A percentile compares a stretch with the other conserved stretches of the same genome.
Conservation (phyloP, 1,284 basidiomycete genomes). For the Gastroboletus turbinatus region DNA sequence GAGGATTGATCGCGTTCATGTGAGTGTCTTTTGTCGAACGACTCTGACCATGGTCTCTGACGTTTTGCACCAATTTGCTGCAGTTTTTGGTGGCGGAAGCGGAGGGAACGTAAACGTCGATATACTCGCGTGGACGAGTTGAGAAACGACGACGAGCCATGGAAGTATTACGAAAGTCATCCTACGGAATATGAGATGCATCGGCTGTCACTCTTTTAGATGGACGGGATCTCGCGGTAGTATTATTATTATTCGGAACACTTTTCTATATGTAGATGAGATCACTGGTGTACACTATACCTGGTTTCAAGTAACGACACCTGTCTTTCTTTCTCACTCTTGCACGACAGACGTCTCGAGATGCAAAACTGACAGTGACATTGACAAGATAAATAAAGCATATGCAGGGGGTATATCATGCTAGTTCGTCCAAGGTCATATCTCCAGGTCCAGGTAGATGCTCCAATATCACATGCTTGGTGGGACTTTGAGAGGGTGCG, state of each 20-base stretch:
- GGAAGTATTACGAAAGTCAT: constrained; percentile 28
- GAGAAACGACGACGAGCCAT: constrained; percentile 33
- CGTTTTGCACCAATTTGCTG: background rate
- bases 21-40: constrained; percentile 9
- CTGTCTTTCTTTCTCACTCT: background rate
- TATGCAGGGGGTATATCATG: constrained; percentile 27
- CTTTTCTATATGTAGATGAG: background rate
- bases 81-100: constrained; percentile 34
- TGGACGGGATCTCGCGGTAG: background rate
- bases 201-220: constrained; percentile 8
- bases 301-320: background rate
- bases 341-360: background rate
- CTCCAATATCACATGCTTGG: constrained; percentile 18
- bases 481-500: constrained; percentile 17
- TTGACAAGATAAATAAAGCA: constrained; percentile 17
- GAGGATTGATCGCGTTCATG: constrained; percentile 27
- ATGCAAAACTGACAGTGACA: background rate
- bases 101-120: constrained; percentile 18
- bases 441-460: constrained; percentile 40
- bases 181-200: constrained; percentile 15
- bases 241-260: background rate
- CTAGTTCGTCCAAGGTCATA: constrained; percentile 62
- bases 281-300: background rate
- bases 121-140: constrained; percentile 31
- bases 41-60: background rate